Conservation (phyloP, 164 flowering plant species). For the Stephania japonica region DNA sequence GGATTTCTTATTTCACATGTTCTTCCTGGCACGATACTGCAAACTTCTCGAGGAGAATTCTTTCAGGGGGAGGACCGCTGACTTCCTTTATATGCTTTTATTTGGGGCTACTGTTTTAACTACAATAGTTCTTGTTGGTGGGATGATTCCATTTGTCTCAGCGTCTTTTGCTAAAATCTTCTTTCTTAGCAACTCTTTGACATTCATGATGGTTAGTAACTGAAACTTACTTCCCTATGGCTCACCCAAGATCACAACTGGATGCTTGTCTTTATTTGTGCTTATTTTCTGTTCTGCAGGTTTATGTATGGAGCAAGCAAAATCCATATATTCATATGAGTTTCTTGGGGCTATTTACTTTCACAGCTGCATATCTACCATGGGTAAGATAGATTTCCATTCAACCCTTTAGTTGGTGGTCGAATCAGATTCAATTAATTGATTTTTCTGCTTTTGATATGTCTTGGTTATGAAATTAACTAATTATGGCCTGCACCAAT, state of each 20-base stretch:
- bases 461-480: not conserved
- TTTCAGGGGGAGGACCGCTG: constrained; percentile 96
- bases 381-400: constrained; percentile 52
- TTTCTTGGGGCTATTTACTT: constrained; percentile 95
- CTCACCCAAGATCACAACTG: not conserved
- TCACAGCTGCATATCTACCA: constrained; percentile 96
- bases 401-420: not conserved
- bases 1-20: constrained; percentile 99
- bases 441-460: not conserved
- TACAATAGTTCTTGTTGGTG: constrained; percentile 86
- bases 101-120: constrained; percentile 97
- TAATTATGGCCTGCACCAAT: not conserved
- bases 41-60: constrained; percentile 99
- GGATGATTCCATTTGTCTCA: constrained; percentile 87
- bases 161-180: constrained; percentile 87
- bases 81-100: constrained; percentile 97
- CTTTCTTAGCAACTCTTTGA: constrained; percentile 95
- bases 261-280: not conserved
- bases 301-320: constrained; percentile 99
- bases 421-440: not conserved
- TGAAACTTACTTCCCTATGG: not conserved
- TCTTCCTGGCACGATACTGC: constrained; percentile 98
- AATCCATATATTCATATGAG: constrained; percentile 98
- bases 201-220: constrained; percentile 94
- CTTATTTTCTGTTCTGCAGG: constrained; percentile 36